phyloP scores from a whole-genome alignment of 768 basidiomycete genomes.

The Russula ochroleuca region DNA sequence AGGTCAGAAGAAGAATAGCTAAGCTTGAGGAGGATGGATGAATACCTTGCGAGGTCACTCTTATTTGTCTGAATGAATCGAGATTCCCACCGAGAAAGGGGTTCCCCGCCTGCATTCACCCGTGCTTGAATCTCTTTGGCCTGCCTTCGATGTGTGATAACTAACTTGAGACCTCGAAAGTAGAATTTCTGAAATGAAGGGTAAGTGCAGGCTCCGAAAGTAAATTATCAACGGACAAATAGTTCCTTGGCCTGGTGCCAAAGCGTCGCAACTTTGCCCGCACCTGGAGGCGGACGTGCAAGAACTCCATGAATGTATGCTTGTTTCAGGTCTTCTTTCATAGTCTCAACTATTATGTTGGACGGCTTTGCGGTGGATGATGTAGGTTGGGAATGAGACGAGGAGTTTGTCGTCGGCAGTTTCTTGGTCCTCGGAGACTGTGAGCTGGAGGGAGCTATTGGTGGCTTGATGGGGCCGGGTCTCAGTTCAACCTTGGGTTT shows the following conservation, averaged over 20 bases:
- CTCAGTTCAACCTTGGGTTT: slow-evolving; percentile 55
- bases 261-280: slow-evolving; percentile 51
- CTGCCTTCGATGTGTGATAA: slow-evolving; percentile 57
- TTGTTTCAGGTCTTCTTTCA: slow-evolving; percentile 58
- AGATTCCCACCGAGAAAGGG: slow-evolving; percentile 62
- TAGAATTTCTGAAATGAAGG: slow-evolving; percentile 64
- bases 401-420: slow-evolving; percentile 21
- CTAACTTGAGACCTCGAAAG: slow-evolving; percentile 66
- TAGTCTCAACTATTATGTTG: slow-evolving; percentile 43
- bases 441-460: slow-evolving; percentile 33
- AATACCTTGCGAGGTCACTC: too few relatives aligned
- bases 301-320: slow-evolving; percentile 69
- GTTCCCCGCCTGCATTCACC: slow-evolving; percentile 53
- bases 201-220: slow-evolving; percentile 7
- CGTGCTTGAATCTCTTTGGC: slow-evolving; percentile 53
- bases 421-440: slow-evolving; percentile 22
- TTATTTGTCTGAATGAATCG: slow-evolving; percentile 20
- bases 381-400: slow-evolving; percentile 26
- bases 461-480: slow-evolving; percentile 56
- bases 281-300: slow-evolving; percentile 56
- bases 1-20: too few relatives aligned
- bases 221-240: slow-evolving; percentile 36
- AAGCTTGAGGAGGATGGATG: slow-evolving; percentile 38
- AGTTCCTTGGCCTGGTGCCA: slow-evolving; percentile 47
- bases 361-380: slow-evolving; percentile 17